Base-by-base conservation (phyloP, 306 rosid species). In the Elaeagnus macrophylla region DNA sequence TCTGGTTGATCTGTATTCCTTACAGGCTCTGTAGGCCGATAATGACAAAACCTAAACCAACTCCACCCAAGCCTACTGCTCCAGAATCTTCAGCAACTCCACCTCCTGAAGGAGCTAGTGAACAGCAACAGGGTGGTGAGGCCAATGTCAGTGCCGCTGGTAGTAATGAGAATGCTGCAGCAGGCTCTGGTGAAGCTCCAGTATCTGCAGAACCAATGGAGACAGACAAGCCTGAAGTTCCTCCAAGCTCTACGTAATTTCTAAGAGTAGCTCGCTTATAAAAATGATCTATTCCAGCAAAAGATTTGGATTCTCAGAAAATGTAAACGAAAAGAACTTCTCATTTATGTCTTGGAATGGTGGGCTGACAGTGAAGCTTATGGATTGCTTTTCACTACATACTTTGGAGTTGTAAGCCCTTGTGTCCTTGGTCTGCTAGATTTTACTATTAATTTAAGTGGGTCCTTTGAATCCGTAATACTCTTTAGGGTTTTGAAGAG, bases 41-140 rank as follows among this genome's bases (percentile, higher is more conserved):
- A 39, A 84, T 91, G 99, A 84, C 51, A 1, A 91, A 84, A 73
- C 96, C 95, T 32, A 91, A 65, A 61, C 96, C 99, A 44, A 75
- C 75, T 20, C 81, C 71, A 1, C 60, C 78, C 42, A 88, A 84
- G 73, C 85, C 90, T 14, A 76, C 81, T 39, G 54, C 83, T 11
- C 81, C 93, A 0, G 82, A 74, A 53, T 36, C 83, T n/a, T 76
- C 88, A 3, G 60, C 77, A 67, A 62, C 81, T 56, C 81, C 86
- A 3, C 67, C 83, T 17, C 64, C 82, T 51, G 71, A 80, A 56
- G 66, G 69, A 7, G 19, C 68, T 40, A 77, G 73, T 50, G 67
- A 70, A 56, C 79, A 69, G 50, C 32, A 25, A 25, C 72, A 74
- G 56, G 77, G 72, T 3, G 68, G 66, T 5, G 84, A 81, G 5